Conservation (phyloP, 345 rosid species). For the Salix udensis region DNA sequence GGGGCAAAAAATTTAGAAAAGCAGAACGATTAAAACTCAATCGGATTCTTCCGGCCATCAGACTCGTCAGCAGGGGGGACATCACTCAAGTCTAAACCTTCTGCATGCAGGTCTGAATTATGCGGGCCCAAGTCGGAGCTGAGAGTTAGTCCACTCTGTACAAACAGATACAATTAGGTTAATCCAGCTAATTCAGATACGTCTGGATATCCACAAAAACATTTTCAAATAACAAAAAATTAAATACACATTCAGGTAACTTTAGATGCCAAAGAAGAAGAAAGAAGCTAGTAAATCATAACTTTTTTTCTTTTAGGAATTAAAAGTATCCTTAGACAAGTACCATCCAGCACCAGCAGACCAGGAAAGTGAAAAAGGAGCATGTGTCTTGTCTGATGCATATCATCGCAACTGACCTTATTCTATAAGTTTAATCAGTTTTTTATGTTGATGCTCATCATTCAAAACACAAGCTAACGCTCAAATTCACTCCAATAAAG, state of each 20-base stretch:
- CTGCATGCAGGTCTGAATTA: constrained; percentile 66
- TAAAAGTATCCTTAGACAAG: not conserved
- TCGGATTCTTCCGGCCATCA: constrained; percentile 17
- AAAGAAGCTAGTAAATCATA: not conserved
- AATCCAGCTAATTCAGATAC: not conserved
- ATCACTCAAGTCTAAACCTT: constrained; percentile 67
- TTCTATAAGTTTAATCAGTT: not conserved
- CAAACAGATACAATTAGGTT: not conserved
- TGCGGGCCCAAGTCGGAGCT: constrained; percentile 73
- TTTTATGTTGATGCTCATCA: not conserved
- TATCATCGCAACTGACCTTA: not conserved
- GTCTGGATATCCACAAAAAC: not conserved
- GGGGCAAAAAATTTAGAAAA: not conserved
- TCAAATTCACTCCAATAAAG: not conserved
- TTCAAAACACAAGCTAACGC: not conserved
- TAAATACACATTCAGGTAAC: not conserved
- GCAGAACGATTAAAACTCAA: not conserved
- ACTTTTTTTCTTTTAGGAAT: not conserved
- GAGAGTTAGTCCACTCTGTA: constrained; percentile 78
- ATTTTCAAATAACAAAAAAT: not conserved
- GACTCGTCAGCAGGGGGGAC: constrained; percentile 36
- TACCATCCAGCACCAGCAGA: not conserved
- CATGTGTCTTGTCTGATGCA: not conserved
- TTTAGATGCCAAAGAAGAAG: not conserved
- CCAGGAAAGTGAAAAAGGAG: not conserved